These are phyloP conservation scores for Salvia rosmarinus DNA, from an alignment of 257 asterid species.

Conservation along the genomic window DNA sequence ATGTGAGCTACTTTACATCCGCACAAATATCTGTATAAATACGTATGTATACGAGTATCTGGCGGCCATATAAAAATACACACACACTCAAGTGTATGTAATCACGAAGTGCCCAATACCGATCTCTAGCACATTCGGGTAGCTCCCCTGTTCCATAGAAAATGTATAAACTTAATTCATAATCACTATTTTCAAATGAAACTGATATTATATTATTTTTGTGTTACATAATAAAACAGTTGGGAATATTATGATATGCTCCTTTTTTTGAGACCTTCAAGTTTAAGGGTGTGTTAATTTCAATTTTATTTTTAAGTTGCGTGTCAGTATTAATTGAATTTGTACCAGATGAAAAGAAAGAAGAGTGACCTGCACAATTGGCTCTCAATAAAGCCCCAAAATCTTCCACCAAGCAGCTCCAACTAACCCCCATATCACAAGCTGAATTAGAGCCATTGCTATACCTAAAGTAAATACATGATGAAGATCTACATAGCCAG, in stretches of 20 bases:
- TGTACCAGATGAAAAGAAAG: not conserved
- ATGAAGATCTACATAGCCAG: conserved; percentile 72
- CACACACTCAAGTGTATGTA: not conserved
- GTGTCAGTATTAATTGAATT: too few species aligned
- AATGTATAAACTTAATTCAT: too few species aligned
- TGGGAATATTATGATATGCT: too few species aligned
- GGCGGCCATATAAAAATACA: not conserved
- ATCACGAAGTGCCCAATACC: not conserved
- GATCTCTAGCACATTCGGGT: not conserved
- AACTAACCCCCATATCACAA: conserved; percentile 56
- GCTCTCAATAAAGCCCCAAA: conserved; percentile 70
- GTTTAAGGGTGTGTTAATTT: too few species aligned
- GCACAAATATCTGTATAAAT: not conserved
- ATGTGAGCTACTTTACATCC: not conserved
- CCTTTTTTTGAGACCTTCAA: too few species aligned
- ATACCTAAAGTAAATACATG: conserved; percentile 68
- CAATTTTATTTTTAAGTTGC: too few species aligned
- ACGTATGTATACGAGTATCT: not conserved
- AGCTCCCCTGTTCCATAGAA: conserved; percentile 16
- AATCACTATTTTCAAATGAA: too few species aligned
- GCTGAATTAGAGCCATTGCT: conserved; percentile 58
- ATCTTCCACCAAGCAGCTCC: conserved; percentile 95
- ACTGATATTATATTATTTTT: not conserved
- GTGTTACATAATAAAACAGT: not conserved
- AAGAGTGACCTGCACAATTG: conserved; percentile 27